Base-by-base conservation (phyloP, 192 early-diverging fungal genomes). In the Chytriomyces sp. region DNA sequence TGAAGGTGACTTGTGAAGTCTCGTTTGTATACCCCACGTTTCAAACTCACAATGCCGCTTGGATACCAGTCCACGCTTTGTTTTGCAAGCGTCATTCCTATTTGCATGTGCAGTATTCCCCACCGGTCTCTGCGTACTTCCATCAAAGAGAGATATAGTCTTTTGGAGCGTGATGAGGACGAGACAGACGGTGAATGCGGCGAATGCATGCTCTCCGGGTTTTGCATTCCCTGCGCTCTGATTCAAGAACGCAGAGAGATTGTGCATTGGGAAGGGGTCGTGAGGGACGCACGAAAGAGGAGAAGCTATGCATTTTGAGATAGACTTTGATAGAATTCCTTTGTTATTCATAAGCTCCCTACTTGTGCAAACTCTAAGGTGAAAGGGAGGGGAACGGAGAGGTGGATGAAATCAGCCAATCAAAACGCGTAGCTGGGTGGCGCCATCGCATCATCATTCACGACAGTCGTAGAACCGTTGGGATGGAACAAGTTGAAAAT, bases 161-260 rank as follows among this genome's bases (percentile, higher is more conserved):
- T 65, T 25, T 22, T 19, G 0, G 41, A 8, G n/a, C 22, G 17
- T 10, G 63, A 4, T 19, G 49, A 10, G n/a, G 63, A 52, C n/a
- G 59, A 38, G 38, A 30, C 10, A 26, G 32, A 30, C 19, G 63
- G 63, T 8, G 39, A 65, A 10, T 65, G 63, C 33, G 63, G 39
- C n/a, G 63, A 65, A 31, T 65, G 17, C 8, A 32, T 65, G 63
- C 7, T 65, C 22, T 31, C 25, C 33, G 17, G 19, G 25, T 65
- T 2, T 49, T 65, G 63, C 32, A 26, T 65, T 4, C 39, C 40
- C 7, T 65, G 63, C 32, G 12, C 41, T 4, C 3, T 65, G 26
- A 22, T 65, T n/a, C 63, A 65, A 52, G 63, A 65, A 31, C 63
- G 63, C 8, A 1, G 63, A 32, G 63, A 65, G 63, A 65, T 65